These are phyloP conservation scores for Lentinus polychrous DNA, from an alignment of 1,284 basidiomycete genomes.

Conservation along the genomic window DNA sequence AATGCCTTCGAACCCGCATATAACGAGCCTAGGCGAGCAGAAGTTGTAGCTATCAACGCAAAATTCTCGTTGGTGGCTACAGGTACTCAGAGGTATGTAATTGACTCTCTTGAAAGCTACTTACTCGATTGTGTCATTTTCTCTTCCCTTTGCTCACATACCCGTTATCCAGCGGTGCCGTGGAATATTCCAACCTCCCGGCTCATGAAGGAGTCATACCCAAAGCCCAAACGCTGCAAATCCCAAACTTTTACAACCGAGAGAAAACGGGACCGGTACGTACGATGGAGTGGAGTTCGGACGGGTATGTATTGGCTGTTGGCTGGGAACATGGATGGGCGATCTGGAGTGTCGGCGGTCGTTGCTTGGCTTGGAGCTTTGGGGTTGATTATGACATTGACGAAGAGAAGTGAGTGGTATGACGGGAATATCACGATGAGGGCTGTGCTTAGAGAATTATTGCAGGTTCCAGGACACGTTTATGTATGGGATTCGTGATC, in stretches of 20 bases:
- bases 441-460: neutral
- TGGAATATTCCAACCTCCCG: slow-evolving; percentile 62
- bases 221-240: slow-evolving; percentile 45
- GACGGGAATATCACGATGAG: too few relatives aligned
- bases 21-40: slow-evolving; percentile 58
- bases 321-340: slow-evolving; percentile 90
- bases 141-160: neutral
- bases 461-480: slow-evolving; percentile 75
- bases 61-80: slow-evolving; percentile 84
- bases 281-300: slow-evolving; percentile 85
- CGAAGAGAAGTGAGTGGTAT: slow-evolving; percentile 36
- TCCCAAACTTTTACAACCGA: slow-evolving; percentile 51
- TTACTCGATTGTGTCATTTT: too few relatives aligned
- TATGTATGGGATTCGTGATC: slow-evolving; percentile 68
- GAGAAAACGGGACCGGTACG: slow-evolving; percentile 65
- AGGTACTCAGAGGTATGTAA: slow-evolving; percentile 65
- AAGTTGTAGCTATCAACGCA: slow-evolving; percentile 67
- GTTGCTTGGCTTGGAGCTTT: slow-evolving; percentile 73
- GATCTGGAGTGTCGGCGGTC: slow-evolving; percentile 86
- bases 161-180: slow-evolving; percentile 39
- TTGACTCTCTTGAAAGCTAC: too few relatives aligned
- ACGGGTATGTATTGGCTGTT: slow-evolving; percentile 96
- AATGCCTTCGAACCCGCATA: slow-evolving; percentile 35
- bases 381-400: slow-evolving; percentile 64
- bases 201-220: slow-evolving; percentile 46